Conservation (phyloP, 2,329 filamentous ascomycete species). For the Cladophialophora immunda region DNA sequence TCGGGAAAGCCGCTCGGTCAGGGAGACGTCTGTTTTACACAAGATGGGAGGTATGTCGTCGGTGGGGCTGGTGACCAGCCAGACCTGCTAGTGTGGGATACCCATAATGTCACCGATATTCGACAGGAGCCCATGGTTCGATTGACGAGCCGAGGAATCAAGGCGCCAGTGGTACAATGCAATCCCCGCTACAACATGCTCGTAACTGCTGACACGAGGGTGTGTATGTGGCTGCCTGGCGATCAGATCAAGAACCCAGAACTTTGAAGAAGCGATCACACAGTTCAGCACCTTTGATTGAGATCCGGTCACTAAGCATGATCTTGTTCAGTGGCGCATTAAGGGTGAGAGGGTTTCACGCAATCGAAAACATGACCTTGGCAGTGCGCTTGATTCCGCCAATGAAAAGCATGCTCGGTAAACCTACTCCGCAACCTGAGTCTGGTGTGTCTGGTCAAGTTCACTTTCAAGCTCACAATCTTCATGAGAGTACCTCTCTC, state of each 20-base stretch:
- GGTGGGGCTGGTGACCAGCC: constrained; percentile 75
- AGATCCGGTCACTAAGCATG: not conserved
- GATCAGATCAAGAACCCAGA: constrained; percentile 39
- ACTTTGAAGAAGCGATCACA: constrained; percentile 25
- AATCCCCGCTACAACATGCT: constrained; percentile 94
- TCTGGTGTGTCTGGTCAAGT: too few species aligned
- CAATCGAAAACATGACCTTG: not conserved
- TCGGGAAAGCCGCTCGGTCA: constrained; percentile 62
- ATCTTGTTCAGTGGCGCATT: not conserved
- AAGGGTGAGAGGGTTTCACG: not conserved
- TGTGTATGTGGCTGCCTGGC: constrained; percentile 76
- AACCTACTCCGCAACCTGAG: constrained; percentile 11
- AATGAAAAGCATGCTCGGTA: not conserved
- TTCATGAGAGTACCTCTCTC: not conserved
- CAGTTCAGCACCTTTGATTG: not conserved
- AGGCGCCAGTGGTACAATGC: constrained; percentile 79
- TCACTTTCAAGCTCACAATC: not conserved
- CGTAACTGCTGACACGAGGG: constrained; percentile 85
- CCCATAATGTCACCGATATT: constrained; percentile 65
- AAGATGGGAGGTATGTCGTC: constrained; percentile 87
- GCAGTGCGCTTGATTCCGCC: constrained; percentile 15
- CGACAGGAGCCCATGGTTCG: constrained; percentile 57
- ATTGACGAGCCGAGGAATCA: constrained; percentile 57
- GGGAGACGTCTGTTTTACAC: constrained; percentile 86
- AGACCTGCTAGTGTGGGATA: constrained; percentile 88